Conservation (phyloP, 202 grass and related monocot genomes). For the Saccharum hybrid region DNA sequence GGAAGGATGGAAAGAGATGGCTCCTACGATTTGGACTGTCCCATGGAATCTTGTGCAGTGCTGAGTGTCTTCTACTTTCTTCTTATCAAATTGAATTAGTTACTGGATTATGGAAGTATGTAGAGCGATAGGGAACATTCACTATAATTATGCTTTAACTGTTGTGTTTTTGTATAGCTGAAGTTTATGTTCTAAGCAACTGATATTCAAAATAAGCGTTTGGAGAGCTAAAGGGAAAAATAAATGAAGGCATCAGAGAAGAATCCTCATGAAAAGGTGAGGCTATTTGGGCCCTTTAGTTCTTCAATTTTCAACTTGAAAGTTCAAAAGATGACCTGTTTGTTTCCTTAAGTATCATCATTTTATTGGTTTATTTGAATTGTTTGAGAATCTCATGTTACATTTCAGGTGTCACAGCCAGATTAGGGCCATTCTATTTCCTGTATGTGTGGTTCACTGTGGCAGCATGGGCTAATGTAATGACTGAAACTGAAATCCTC, state of each 20-base stretch:
- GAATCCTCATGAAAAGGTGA: conserved; percentile 23
- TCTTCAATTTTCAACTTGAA: conserved; percentile 9
- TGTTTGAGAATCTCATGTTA: conserved; percentile 2
- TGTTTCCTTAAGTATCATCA: conserved; percentile 15
- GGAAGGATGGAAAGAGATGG: conserved; percentile 44
- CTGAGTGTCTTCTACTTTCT: conserved; percentile 26
- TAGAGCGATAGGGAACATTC: conserved; percentile 13
- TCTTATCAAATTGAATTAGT: conserved; percentile 23
- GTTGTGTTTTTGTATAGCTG: conserved; percentile 19
- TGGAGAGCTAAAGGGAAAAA: conserved; percentile 10
- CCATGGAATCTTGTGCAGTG: conserved; percentile 48
- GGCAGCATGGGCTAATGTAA: conserved; percentile 5
- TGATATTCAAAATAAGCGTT: conserved; percentile 17
- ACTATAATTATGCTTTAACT: conserved; percentile 36
- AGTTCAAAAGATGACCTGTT: conserved; percentile 9
- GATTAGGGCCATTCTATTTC: conserved; percentile 16
- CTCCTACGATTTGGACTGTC: conserved; percentile 45
- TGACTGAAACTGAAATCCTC: conserved; percentile 14
- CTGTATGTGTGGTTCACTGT: conserved; percentile 24
- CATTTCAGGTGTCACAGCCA: conserved; percentile 23
- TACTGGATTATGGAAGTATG: conserved; percentile 39
- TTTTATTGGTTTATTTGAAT: conserved; percentile 2
- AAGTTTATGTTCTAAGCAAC: conserved; percentile 48
- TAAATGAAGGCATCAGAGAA: conserved; percentile 30
- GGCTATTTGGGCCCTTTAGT: conserved; percentile 5